Base-by-base conservation (phyloP, 441 rosid species). In the Flueggea neowawraea region DNA sequence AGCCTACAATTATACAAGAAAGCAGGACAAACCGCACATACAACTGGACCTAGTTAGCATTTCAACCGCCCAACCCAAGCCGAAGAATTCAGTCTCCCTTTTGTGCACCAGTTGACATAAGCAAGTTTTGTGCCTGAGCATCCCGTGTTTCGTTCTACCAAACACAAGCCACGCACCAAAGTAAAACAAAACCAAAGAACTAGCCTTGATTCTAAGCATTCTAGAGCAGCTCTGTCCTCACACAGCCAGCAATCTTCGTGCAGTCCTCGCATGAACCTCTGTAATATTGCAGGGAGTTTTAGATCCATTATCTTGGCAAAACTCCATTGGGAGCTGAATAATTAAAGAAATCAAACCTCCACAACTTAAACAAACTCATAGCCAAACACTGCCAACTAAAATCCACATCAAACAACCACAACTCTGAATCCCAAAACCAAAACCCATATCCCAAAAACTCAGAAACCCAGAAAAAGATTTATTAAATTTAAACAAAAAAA, bases 181-280 rank as follows among this genome's bases (percentile, higher is more conserved):
- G 73, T 57, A 67, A 69, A 73, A 39, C 58, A 75, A 80, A 69
- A 66, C 79, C 67, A 58, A 64, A 57, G 74, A 76, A 51, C 71
- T 56, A 75, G 72, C 75, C 72, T 80, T 70, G 73, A 65, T 72
- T 80, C 81, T 74, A 78, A 73, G 78, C 96, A 89, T 85, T 79
- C 89, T 81, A 85, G 69, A 70, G 68, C 61, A 61, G 66, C 41
- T 45, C 65, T 62, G 52, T 58, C 82, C 63, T 60, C 74, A 11
- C 48, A 52, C 61, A 22, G 70, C 66, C 66, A 73, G 64, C 69
- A 70, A 71, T 68, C 63, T 60, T 44, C n/a, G 17, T 62, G 58
- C 17, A 31, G 69, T 64, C 69, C 60, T 68, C 32, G 74, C 78
- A 77, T 73, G 63, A 70, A 73, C 75, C 64, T 55, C 78, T 74